Evolutionary conservation across 1,284 basidiomycete genomes (phyloP).

Genomic region (Apiotrichum montevideense): DNA sequence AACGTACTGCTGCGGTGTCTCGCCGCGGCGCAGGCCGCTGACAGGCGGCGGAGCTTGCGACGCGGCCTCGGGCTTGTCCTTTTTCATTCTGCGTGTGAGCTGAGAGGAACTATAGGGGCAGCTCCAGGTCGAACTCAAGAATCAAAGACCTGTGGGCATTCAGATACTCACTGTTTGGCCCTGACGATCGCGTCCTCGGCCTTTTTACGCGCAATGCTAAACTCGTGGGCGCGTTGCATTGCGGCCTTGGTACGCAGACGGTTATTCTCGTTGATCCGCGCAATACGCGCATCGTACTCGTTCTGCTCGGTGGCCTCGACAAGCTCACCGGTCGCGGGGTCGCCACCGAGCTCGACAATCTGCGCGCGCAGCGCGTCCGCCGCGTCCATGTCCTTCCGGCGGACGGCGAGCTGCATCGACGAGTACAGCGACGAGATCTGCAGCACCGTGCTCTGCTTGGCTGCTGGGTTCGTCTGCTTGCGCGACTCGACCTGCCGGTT

Average conservation of each 20-base stretch:
- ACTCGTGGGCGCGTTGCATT: constrained; percentile 67
- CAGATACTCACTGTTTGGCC: constrained; percentile 25
- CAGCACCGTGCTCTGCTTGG: constrained; percentile 56
- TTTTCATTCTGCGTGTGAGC: not conserved
- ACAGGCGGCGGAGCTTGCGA: constrained; percentile 11
- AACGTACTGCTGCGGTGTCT: constrained; percentile 43
- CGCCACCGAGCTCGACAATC: constrained; percentile 54
- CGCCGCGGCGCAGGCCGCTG: constrained; percentile 35
- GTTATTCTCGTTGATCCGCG: constrained; percentile 81
- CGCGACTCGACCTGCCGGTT: constrained; percentile 58
- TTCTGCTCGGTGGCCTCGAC: constrained; percentile 35
- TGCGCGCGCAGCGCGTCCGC: constrained; percentile 58
- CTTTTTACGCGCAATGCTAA: constrained; percentile 62
- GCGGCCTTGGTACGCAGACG: constrained; percentile 70
- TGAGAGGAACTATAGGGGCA: no score
- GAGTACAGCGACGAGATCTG: constrained; percentile 48
- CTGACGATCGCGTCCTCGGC: constrained; percentile 39
- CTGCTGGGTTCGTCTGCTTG: constrained; percentile 30
- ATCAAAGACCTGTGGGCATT: no score
- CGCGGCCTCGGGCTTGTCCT: constrained; percentile 7
- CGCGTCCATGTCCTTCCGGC: constrained; percentile 62
- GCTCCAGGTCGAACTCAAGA: no score
- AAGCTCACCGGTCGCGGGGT: constrained; percentile 34
- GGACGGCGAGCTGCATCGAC: constrained; percentile 61
- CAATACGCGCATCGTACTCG: constrained; percentile 56